Evolutionary conservation across 768 basidiomycete species (phyloP).

Genomic region (Leccinum uliginosum): DNA sequence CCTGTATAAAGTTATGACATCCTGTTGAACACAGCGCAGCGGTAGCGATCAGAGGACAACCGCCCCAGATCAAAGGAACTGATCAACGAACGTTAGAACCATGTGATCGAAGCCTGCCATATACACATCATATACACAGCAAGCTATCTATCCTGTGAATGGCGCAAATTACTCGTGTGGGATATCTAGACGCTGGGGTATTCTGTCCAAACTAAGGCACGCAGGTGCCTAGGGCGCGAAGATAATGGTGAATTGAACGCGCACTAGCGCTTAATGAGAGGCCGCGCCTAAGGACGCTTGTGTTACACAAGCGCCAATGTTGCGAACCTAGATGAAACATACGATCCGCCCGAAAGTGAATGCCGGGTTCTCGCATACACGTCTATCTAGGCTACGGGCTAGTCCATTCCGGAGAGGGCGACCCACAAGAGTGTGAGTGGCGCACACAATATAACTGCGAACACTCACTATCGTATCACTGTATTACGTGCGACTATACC

Average conservation of each 20-base stretch:
- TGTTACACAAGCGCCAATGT: neutral
- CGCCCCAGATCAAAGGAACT: neutral
- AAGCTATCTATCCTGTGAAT: neutral
- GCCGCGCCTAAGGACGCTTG: neutral
- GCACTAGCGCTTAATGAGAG: neutral
- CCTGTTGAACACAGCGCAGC: neutral
- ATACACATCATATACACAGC: neutral
- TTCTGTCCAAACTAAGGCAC: neutral
- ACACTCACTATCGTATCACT: constrained; percentile 12
- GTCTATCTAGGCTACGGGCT: constrained; percentile 4
- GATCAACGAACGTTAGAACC: neutral
- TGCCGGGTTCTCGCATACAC: neutral
- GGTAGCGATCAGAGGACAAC: no score
- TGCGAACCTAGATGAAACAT: neutral
- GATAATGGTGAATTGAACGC: neutral
- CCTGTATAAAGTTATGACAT: neutral
- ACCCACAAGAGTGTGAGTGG: constrained; percentile 1
- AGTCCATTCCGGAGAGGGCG: neutral
- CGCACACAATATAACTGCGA: neutral
- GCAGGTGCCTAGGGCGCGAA: neutral
- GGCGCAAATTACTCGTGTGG: neutral
- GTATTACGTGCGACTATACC: constrained; percentile 53
- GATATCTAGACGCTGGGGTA: neutral
- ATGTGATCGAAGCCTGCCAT: neutral
- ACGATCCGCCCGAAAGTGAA: neutral